These are phyloP conservation scores for Phytophthora fragariaefolia DNA, from an alignment of 352 stramenopile genomes.

Conservation along the genomic window DNA sequence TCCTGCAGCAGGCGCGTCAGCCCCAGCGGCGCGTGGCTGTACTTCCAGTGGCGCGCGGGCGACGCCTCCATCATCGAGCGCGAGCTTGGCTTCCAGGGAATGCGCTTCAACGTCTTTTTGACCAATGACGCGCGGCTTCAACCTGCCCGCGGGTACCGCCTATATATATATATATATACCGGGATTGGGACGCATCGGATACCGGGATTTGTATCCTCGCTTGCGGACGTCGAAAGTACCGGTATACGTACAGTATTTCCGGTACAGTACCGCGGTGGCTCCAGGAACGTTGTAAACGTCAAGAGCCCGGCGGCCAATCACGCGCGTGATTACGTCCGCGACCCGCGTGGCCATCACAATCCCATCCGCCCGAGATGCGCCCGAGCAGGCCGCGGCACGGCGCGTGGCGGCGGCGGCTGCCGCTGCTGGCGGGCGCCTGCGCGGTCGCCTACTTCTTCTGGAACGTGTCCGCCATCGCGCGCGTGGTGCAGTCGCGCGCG, in stretches of 20 bases:
- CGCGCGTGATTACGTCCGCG: not conserved
- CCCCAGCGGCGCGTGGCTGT: constrained; percentile 27
- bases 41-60: constrained; percentile 36
- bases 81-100: too few species aligned
- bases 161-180: too few species aligned
- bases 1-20: constrained; percentile 56
- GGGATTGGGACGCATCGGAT: too few species aligned
- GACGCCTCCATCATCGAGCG: not conserved
- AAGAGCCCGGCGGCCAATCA: too few species aligned
- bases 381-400: constrained; percentile 25
- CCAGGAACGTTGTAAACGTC: too few species aligned
- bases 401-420: constrained; percentile 30
- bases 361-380: constrained; percentile 35
- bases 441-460: constrained; percentile 56
- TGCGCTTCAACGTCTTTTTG: too few species aligned
- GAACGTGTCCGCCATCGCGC: constrained; percentile 60
- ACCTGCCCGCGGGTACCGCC: too few species aligned
- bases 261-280: too few species aligned
- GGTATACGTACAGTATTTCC: too few species aligned
- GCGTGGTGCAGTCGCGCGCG: constrained; percentile 24
- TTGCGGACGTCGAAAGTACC: too few species aligned
- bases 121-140: too few species aligned
- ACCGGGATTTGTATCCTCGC: too few species aligned
- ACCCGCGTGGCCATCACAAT: not conserved
- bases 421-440: constrained; percentile 28